Base-by-base conservation (phyloP, 169 alveolate species). In the Neospora caninum region DNA sequence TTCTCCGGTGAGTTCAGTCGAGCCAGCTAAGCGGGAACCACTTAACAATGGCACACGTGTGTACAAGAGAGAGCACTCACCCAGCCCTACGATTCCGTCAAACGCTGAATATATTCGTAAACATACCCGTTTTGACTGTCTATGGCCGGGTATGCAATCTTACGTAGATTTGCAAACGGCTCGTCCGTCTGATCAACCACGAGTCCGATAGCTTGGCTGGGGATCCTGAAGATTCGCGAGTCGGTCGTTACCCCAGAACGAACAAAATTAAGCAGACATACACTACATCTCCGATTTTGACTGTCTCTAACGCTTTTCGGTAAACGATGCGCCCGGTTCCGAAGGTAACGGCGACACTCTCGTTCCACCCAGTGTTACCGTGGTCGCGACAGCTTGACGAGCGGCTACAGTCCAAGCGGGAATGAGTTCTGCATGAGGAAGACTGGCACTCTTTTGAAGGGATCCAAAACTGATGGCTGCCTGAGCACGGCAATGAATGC, bases 61-160 rank as follows among this genome's bases (percentile, higher is more conserved):
- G 45, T 73, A n/a, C 43, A 73, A 18, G 84, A 73, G 25, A 73
- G 43, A 18, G 84, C 31, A 64, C 53, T 41, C 41, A 82, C 89
- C 89, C 13, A 82, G 64, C 38, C 89, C 89, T 18, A 82, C 67
- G 25, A 82, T 82, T 39, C 89, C 89, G 27, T 82, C 89, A 41
- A 82, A 82, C 38, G 54, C 89, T 82, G 89, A 36, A 78, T 22
- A 49, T 0, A 82, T 27, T 20, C 22, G 64, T 13, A 20, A n/a
- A 16, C 84, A 73, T 18, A 10, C n/a, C 25, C 49, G 25, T 18
- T 10, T 27, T 6, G n/a, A 31, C 67, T 38, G 10, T 10, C 20
- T 7, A 41, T 13, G 39, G 7, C n/a, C 9, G 6, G 4, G 34
- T 39, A 4, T 13, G 39, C 89, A 6, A 0, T 20, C 89, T 38